These are phyloP conservation scores for Arthonia radiata DNA, from an alignment of 495 filamentous ascomycete species.

Conservation along the genomic window DNA sequence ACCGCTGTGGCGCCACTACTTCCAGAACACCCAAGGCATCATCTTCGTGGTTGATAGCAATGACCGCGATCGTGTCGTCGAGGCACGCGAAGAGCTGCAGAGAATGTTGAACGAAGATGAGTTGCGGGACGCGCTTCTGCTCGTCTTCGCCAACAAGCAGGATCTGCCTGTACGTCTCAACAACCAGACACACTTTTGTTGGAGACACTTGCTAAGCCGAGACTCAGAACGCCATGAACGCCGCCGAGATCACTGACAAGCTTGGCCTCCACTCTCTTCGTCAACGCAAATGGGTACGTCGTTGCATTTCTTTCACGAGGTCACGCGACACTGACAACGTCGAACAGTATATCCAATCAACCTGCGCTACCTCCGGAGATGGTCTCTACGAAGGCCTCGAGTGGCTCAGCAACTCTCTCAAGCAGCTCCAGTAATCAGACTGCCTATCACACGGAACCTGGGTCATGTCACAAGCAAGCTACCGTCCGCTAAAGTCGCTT, in stretches of 20 bases:
- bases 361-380: constrained; percentile 95
- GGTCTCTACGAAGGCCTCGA: constrained; percentile 99
- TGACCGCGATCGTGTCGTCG: constrained; percentile 96
- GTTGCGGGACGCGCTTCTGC: constrained; percentile 82
- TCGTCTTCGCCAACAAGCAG: constrained; percentile 99
- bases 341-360: constrained; percentile 91
- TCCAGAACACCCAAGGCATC: constrained; percentile 99
- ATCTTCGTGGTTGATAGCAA: constrained; percentile 99
- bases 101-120: constrained; percentile 99
- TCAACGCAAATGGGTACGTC: constrained; percentile 90
- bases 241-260: constrained; percentile 98
- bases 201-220: constrained; percentile 1
- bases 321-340: constrained; percentile 1
- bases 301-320: constrained; percentile 1
- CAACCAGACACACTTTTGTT: no score
- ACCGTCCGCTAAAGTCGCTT: no score
- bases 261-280: constrained; percentile 95
- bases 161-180: constrained; percentile 69
- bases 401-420: constrained; percentile 90
- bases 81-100: constrained; percentile 97
- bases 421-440: no score
- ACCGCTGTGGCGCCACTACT: constrained; percentile 98
- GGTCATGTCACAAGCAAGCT: no score
- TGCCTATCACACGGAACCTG: no score
- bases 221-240: constrained; percentile 89